Base-by-base conservation (phyloP, 2,329 filamentous ascomycete genomes). In the Botrytis medusae region DNA sequence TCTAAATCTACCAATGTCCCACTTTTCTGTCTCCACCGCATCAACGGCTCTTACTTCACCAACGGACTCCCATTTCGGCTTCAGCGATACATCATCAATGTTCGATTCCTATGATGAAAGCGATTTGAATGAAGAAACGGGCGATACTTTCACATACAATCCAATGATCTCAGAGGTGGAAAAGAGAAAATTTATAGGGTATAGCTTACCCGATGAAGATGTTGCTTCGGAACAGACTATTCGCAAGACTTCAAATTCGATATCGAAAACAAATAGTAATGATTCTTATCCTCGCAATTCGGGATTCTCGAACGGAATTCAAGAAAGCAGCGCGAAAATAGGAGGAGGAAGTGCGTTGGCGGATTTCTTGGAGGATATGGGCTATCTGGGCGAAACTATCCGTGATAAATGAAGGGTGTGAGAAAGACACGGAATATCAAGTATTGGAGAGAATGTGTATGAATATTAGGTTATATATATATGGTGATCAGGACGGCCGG, bases 301-400 rank as follows among this genome's bases (percentile, higher is more conserved):
- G 42, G 48, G 37, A 12, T 64, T 59, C 16, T 54, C 34, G 20
- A 44, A 59, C n/a, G 44, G 62, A 4, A 64, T 44, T 37, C 37
- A 65, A 25, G 32, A 71, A 10, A 60, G 37, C 40, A 64, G 34
- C 51, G n/a, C 51, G n/a, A 57, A 18, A n/a, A 18, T 25, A 16
- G 59, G 34, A 4, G 51, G n/a, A 4, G 64, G 75, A 32, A 81
- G 77, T 44, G 82, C 81, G n/a, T 84, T 87, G 81, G 82, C 84
- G 75, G 82, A 85, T 76, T 79, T 87, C 73, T 81, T 87, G 75
- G 83, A 84, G 74, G 86, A 87, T 75, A 79, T 87, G 78, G 84
- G 84, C 71, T 87, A 87, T 77, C 77, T 87, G 59, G 84, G 84
- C 48, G 82, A 82, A 65, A 81, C 84, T 74, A 86, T 87, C 59